Evolutionary conservation across 352 stramenopile species (phyloP).

Genomic region (Phytopythium litorale): DNA sequence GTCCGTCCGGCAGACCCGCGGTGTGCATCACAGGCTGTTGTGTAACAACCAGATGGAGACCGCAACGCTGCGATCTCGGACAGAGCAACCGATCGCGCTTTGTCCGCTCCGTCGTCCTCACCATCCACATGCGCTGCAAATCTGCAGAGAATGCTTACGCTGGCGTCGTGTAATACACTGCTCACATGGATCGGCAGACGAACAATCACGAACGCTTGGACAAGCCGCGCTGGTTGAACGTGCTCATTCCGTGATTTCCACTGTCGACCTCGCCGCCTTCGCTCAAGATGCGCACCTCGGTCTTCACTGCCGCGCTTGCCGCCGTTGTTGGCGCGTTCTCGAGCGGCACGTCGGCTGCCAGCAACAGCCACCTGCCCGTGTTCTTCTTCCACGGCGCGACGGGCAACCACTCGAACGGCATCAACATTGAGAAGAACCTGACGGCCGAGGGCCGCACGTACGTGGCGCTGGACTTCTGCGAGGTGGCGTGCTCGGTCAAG

Average conservation of each 20-base stretch:
- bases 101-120: background rate
- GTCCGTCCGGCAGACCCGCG: too few species aligned
- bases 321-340: background rate
- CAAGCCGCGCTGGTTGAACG: background rate
- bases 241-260: background rate
- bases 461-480: conserved; percentile 38
- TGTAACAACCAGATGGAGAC: too few species aligned
- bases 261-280: background rate
- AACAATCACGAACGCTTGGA: background rate
- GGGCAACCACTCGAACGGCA: conserved; percentile 22
- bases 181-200: background rate
- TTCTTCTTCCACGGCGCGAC: conserved; percentile 55
- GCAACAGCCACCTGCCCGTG: conserved; percentile 24
- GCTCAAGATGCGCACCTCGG: background rate
- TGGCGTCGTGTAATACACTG: background rate
- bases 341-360: background rate
- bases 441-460: conserved; percentile 31
- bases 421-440: conserved; percentile 31
- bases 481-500: conserved; percentile 28
- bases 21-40: too few species aligned
- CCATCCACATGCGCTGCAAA: background rate
- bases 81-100: background rate
- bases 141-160: background rate
- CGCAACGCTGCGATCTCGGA: background rate
- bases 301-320: background rate